A percentile compares a stretch with the other conserved stretches of the same genome.
Conservation (phyloP, 2,329 filamentous ascomycete genomes). For the Blastomyces parvus region DNA sequence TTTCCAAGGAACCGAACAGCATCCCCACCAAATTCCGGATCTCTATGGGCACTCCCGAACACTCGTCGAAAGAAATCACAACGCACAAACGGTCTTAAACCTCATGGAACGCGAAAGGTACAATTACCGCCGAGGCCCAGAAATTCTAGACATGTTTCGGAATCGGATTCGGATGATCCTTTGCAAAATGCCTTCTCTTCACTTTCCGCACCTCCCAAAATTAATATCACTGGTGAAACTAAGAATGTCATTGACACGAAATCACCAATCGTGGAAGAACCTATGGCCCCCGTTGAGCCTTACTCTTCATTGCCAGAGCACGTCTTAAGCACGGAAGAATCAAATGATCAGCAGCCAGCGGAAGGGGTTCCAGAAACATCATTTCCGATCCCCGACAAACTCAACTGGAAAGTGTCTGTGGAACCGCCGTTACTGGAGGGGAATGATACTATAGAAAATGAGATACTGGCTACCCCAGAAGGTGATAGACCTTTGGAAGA, state of each 20-base stretch:
- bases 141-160: conserved; percentile 17
- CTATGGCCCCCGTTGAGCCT: too few species aligned
- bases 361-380: not conserved
- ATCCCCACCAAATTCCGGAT: conserved; percentile 29
- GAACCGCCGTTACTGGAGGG: not conserved
- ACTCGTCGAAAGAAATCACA: conserved; percentile 18
- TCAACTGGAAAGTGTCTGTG: not conserved
- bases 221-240: not conserved
- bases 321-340: not conserved
- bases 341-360: not conserved
- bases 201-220: conserved; percentile 17
- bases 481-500: not conserved
- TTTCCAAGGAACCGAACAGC: conserved; percentile 17
- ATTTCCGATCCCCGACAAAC: not conserved
- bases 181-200: conserved; percentile 28
- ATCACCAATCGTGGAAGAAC: not conserved
- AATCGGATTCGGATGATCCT: conserved; percentile 35
- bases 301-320: not conserved
- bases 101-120: conserved; percentile 14
- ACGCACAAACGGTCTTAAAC: conserved; percentile 13
- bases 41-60: conserved; percentile 30
- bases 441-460: not conserved
- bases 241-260: not conserved
- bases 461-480: not conserved
- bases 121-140: conserved; percentile 14